These are phyloP conservation scores for Iris pallida DNA, from an alignment of 116 monocot species.

Conservation along the genomic window DNA sequence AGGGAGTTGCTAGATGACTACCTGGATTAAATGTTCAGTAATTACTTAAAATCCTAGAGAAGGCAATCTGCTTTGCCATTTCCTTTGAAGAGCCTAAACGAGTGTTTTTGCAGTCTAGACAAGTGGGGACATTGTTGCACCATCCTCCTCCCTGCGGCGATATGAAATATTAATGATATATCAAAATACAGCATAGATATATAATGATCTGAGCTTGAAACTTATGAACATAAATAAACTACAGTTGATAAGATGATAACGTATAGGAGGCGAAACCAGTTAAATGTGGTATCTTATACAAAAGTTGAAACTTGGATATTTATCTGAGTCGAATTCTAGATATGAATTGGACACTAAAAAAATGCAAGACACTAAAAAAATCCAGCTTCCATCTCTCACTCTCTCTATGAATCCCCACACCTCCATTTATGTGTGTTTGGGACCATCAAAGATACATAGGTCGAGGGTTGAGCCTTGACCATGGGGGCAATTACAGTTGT, in stretches of 20 bases:
- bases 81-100: conserved; percentile 30
- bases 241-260: neutral
- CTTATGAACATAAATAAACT: too few relatives aligned
- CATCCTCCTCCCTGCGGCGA: conserved; percentile 28
- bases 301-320: neutral
- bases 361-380: too few relatives aligned
- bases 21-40: conserved; percentile 20
- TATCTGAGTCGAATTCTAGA: neutral
- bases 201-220: too few relatives aligned
- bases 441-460: too few relatives aligned
- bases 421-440: too few relatives aligned
- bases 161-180: neutral
- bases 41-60: conserved; percentile 28
- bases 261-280: neutral
- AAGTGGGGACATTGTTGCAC: conserved; percentile 40
- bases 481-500: too few relatives aligned
- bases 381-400: too few relatives aligned
- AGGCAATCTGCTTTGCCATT: conserved; percentile 22
- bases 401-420: too few relatives aligned
- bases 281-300: neutral
- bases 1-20: too few relatives aligned
- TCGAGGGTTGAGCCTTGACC: too few relatives aligned
- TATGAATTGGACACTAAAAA: too few relatives aligned
- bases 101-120: conserved; percentile 21
- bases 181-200: too few relatives aligned